A percentile compares a stretch with the other conserved stretches of the same genome.
These are phyloP conservation scores for Pestalotiopsis sp. DNA, from an alignment of 2,329 filamentous ascomycete genomes.

Conservation along the genomic window DNA sequence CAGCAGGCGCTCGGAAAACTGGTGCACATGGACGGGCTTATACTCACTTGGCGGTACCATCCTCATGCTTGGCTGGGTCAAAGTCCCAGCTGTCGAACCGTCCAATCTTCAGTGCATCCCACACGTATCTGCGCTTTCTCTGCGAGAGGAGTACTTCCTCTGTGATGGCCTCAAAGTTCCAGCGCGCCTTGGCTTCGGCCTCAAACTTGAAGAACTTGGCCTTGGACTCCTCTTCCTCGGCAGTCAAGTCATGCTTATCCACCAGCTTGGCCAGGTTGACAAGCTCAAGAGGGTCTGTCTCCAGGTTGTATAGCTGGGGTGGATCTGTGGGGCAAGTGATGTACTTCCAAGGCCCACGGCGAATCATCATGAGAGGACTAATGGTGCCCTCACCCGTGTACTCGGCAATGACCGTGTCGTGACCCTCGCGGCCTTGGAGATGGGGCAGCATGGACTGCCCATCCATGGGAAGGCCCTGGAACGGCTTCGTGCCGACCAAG, in stretches of 20 bases:
- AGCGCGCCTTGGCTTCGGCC: slow-evolving; percentile 70
- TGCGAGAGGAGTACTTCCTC: slow-evolving; percentile 74
- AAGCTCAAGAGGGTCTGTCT: slow-evolving; percentile 74
- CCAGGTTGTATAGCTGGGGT: slow-evolving; percentile 81
- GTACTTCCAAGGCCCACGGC: slow-evolving; percentile 87
- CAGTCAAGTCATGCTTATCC: slow-evolving; percentile 37
- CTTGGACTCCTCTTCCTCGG: slow-evolving; percentile 46
- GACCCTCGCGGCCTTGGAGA: slow-evolving; percentile 63
- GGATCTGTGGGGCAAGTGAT: slow-evolving; percentile 82
- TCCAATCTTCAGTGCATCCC: slow-evolving; percentile 76
- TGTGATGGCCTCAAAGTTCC: slow-evolving; percentile 81
- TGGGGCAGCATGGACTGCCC: slow-evolving; percentile 81
- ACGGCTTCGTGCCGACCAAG: slow-evolving; percentile 70
- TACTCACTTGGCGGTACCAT: slow-evolving; percentile 65
- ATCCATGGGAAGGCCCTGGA: slow-evolving; percentile 77
- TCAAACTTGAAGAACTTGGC: slow-evolving; percentile 65
- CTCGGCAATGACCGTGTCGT: slow-evolving; percentile 90
- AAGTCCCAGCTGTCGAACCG: slow-evolving; percentile 83
- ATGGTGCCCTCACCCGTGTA: slow-evolving; percentile 94
- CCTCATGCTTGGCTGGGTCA: slow-evolving; percentile 62
- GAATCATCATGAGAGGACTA: slow-evolving; percentile 91
- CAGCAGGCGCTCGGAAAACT: slow-evolving; percentile 30
- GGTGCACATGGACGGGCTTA: slow-evolving; percentile 4
- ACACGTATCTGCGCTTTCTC: slow-evolving; percentile 75
- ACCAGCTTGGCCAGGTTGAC: slow-evolving; percentile 63